Evolutionary conservation across 345 rosid species (phyloP).

Genomic region (Populus davidiana): DNA sequence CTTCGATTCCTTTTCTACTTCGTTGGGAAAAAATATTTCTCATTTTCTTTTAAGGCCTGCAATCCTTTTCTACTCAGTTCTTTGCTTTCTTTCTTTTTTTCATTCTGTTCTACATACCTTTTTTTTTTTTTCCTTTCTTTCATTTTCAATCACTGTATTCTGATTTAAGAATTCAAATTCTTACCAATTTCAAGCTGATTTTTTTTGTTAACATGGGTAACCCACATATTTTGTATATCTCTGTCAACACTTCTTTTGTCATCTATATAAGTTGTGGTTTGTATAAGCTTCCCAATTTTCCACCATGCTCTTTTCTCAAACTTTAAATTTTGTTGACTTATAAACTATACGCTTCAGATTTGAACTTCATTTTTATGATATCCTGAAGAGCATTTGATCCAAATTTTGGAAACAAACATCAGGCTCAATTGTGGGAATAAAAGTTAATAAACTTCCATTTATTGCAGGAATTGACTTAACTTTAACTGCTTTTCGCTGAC

Average conservation of each 20-base stretch:
- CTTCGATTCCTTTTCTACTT: background rate
- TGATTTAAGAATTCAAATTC: background rate
- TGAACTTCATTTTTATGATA: too few species aligned
- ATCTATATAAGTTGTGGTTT: background rate
- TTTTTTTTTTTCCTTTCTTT: background rate
- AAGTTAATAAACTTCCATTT: too few species aligned
- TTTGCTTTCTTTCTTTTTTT: background rate
- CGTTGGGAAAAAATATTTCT: background rate
- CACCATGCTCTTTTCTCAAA: background rate
- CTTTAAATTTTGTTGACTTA: background rate
- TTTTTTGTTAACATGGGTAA: background rate
- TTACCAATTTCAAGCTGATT: background rate
- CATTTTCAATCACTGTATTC: background rate
- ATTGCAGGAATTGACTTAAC: too few species aligned
- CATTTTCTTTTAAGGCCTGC: background rate
- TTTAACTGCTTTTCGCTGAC: too few species aligned
- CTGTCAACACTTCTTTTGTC: background rate
- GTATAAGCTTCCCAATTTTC: background rate
- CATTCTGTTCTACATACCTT: background rate
- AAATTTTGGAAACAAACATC: too few species aligned
- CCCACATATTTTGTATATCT: background rate
- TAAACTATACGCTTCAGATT: too few species aligned
- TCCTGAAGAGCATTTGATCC: too few species aligned
- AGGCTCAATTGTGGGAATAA: too few species aligned
- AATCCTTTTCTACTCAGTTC: background rate